These are phyloP conservation scores for Musa schizocarpa DNA, from an alignment of 176 grass and related monocot species.

Conservation along the genomic window DNA sequence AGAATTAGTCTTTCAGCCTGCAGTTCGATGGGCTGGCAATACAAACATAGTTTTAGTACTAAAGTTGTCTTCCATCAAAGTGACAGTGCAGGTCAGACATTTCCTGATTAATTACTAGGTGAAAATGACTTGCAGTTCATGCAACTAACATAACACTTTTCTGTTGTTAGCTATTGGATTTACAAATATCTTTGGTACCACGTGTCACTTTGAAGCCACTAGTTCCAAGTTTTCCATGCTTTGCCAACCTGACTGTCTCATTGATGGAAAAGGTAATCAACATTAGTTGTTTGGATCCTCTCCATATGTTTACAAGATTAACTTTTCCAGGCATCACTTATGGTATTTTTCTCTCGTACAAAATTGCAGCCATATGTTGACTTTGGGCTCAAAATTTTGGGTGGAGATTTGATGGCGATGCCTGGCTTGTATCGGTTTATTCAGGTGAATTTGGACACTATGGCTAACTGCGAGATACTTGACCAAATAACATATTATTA, in stretches of 20 bases:
- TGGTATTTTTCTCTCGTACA: neutral
- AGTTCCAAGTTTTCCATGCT: slow-evolving; percentile 94
- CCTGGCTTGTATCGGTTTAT: slow-evolving; percentile 63
- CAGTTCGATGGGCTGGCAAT: slow-evolving; percentile 75
- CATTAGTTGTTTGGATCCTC: neutral
- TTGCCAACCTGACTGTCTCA: slow-evolving; percentile 55
- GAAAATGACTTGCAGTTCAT: neutral
- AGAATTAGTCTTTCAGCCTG: slow-evolving; percentile 80
- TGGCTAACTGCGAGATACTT: neutral
- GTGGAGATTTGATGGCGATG: slow-evolving; percentile 92
- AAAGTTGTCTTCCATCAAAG: slow-evolving; percentile 48
- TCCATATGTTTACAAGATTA: neutral
- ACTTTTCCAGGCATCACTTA: neutral
- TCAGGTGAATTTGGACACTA: slow-evolving; percentile 32
- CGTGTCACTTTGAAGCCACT: slow-evolving; percentile 82
- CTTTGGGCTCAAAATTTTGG: slow-evolving; percentile 77
- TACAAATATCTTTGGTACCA: slow-evolving; percentile 53
- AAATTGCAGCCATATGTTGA: slow-evolving; percentile 62
- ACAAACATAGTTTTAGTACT: slow-evolving; percentile 40
- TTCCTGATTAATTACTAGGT: neutral
- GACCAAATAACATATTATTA: neutral
- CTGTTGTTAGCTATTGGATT: slow-evolving; percentile 62
- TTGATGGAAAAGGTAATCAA: slow-evolving; percentile 80
- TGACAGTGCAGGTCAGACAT: slow-evolving; percentile 54
- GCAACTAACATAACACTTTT: neutral